Evolutionary conservation across 306 rosid genomes (phyloP).

Genomic region (Vigna hirtella): DNA sequence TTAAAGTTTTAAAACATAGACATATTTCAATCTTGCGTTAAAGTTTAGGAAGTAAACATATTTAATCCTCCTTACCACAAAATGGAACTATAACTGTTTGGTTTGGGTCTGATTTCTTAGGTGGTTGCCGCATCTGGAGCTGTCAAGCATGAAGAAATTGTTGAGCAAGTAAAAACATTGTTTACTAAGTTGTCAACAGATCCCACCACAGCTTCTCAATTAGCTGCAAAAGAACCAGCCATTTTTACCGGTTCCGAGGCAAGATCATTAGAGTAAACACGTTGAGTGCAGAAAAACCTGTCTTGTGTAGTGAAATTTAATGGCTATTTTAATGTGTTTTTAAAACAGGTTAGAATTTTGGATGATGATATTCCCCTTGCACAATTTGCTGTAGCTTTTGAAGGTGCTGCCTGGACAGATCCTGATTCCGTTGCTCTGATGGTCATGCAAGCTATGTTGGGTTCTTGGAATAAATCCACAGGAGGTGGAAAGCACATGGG

Average conservation of each 20-base stretch:
- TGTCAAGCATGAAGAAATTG: slow-evolving; percentile 82
- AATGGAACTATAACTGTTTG: not conserved
- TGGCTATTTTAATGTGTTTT: slow-evolving; percentile 20
- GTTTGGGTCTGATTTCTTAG: slow-evolving; percentile 49
- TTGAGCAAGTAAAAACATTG: slow-evolving; percentile 68
- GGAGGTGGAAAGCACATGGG: slow-evolving; percentile 94
- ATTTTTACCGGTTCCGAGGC: slow-evolving; percentile 79
- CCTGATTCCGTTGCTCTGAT: slow-evolving; percentile 83
- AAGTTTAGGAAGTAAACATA: too few relatives aligned
- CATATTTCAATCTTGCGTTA: too few relatives aligned
- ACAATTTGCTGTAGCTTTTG: slow-evolving; percentile 82
- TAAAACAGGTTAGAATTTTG: slow-evolving; percentile 75
- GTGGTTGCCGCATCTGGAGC: slow-evolving; percentile 93
- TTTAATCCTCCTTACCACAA: not conserved
- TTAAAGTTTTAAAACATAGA: too few relatives aligned
- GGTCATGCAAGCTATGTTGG: slow-evolving; percentile 94
- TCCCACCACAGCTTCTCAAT: slow-evolving; percentile 81
- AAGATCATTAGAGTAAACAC: slow-evolving; percentile 4
- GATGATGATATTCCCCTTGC: slow-evolving; percentile 83
- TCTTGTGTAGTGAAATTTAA: not conserved
- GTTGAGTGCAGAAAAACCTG: not conserved
- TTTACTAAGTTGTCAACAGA: slow-evolving; percentile 79
- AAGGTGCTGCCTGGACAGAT: slow-evolving; percentile 92
- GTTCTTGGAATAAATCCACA: slow-evolving; percentile 78
- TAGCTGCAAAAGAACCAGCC: slow-evolving; percentile 79